Conservation (phyloP, 371 early-diverging fungal genomes). For the Mortierella sp. region DNA sequence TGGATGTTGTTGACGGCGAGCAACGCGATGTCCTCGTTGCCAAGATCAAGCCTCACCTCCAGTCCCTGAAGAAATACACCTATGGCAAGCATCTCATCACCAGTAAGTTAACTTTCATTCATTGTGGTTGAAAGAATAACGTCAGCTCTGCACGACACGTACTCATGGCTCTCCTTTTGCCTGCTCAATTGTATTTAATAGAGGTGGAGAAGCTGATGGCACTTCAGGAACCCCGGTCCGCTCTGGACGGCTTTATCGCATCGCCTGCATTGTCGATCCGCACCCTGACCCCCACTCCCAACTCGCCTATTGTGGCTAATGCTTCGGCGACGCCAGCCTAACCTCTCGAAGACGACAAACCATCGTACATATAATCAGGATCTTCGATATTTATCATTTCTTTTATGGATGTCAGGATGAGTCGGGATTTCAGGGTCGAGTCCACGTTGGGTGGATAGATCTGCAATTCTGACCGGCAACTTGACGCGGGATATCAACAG, state of each 20-base stretch:
- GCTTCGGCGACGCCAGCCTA: conserved; percentile 1
- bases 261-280: conserved; percentile 18
- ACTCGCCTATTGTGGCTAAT: conserved; percentile 13
- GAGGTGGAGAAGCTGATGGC: conserved; percentile 49
- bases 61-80: conserved; percentile 93
- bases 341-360: background rate
- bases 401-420: background rate
- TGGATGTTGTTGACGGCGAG: conserved; percentile 94
- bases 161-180: conserved; percentile 56
- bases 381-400: background rate
- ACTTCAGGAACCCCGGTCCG: conserved; percentile 21
- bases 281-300: conserved; percentile 3
- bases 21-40: conserved; percentile 89
- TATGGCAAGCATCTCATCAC: conserved; percentile 97
- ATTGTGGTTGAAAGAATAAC: background rate
- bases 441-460: conserved; percentile 1
- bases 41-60: conserved; percentile 93
- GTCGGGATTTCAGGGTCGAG: background rate
- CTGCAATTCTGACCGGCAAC: background rate
- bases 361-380: conserved; percentile 10
- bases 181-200: background rate
- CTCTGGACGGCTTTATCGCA: conserved; percentile 12
- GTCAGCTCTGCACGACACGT: no score
- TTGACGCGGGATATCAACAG: background rate
- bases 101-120: background rate